phyloP scores from a whole-genome alignment of 2,329 filamentous ascomycete genomes.

The Neofusicoccum kwambonambiense region DNA sequence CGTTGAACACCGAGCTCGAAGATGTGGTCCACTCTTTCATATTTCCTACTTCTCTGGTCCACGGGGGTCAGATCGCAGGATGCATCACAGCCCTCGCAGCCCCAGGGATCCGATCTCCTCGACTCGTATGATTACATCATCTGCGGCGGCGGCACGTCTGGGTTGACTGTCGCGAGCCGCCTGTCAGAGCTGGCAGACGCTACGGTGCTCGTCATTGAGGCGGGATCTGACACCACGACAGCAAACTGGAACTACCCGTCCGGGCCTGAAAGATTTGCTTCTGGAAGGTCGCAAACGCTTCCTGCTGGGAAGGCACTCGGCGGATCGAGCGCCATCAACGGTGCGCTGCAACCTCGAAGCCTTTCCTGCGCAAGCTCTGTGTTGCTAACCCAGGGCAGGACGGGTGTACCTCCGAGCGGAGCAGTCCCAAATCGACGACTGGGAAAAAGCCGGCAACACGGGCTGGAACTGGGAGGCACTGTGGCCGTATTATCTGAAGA shows the following conservation, averaged over 20 bases:
- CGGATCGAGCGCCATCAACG: constrained; percentile 40
- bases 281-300: constrained; percentile 30
- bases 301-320: constrained; percentile 37
- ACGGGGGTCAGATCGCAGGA: neutral
- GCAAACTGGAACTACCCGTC: constrained; percentile 27
- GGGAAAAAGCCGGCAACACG: constrained; percentile 13
- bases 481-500: constrained; percentile 16
- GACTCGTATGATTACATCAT: constrained; percentile 20
- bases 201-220: constrained; percentile 22
- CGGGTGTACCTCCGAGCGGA: constrained; percentile 1
- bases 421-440: constrained; percentile 13
- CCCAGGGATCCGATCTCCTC: neutral
- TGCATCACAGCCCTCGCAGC: neutral
- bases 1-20: neutral
- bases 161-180: constrained; percentile 19
- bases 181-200: constrained; percentile 26
- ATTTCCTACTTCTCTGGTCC: neutral
- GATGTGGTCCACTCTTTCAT: neutral
- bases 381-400: neutral
- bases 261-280: constrained; percentile 23
- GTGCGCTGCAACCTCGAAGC: constrained; percentile 18
- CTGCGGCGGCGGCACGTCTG: constrained; percentile 20
- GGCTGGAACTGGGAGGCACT: constrained; percentile 18
- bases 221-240: constrained; percentile 26
- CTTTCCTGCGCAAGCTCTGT: neutral